Evolutionary conservation across 1,284 basidiomycete species (phyloP).

Genomic region (Naganishia sp.): DNA sequence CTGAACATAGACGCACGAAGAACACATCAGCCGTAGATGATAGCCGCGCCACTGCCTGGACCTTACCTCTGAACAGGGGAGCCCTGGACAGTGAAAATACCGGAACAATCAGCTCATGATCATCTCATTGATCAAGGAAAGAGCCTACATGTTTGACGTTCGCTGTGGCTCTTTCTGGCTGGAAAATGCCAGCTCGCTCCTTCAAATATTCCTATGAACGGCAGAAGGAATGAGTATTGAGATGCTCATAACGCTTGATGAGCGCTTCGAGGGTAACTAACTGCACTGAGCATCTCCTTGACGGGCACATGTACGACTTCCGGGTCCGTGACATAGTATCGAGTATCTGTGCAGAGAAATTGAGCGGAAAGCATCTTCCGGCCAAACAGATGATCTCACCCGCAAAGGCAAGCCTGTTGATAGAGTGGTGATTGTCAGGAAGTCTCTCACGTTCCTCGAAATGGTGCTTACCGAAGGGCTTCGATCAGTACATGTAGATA

Average conservation of each 20-base stretch:
- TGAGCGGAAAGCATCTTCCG: not conserved
- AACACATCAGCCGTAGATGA: slow-evolving; percentile 62
- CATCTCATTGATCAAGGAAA: not conserved
- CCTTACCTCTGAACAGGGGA: slow-evolving; percentile 64
- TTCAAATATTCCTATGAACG: slow-evolving; percentile 70
- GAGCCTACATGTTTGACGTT: slow-evolving; percentile 66
- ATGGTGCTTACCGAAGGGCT: slow-evolving; percentile 62
- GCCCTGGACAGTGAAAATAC: slow-evolving; percentile 50
- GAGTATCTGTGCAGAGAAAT: slow-evolving; percentile 63
- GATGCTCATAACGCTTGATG: not conserved
- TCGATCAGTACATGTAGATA: slow-evolving; percentile 90
- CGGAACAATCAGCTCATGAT: not conserved
- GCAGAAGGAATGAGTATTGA: not conserved
- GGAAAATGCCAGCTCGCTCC: slow-evolving; percentile 75
- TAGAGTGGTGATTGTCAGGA: slow-evolving; percentile 32
- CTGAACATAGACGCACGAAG: slow-evolving; percentile 50
- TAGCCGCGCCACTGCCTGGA: slow-evolving; percentile 64
- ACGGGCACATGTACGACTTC: slow-evolving; percentile 72
- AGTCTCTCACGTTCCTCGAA: slow-evolving; percentile 30
- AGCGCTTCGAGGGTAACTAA: slow-evolving; percentile 41
- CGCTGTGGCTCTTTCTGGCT: slow-evolving; percentile 66
- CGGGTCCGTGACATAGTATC: slow-evolving; percentile 87
- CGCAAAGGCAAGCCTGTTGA: slow-evolving; percentile 45
- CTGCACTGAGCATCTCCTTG: slow-evolving; percentile 75
- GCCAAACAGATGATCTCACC: slow-evolving; percentile 31